Evolutionary conservation across 129 eudicot genomes (phyloP).

Genomic region (Flaveria brownii): DNA sequence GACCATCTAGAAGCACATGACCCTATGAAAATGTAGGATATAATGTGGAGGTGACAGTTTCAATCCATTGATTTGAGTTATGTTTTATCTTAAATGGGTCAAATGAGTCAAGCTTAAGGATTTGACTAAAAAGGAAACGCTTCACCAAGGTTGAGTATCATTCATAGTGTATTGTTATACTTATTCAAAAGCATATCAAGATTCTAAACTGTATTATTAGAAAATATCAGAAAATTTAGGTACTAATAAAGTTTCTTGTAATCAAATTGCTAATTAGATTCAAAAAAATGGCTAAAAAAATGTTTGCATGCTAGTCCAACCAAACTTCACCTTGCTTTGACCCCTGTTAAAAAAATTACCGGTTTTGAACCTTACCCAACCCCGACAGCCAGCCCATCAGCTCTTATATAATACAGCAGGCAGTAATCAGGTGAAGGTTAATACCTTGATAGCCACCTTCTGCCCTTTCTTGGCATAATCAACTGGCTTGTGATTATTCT

Average conservation of each 20-base stretch:
- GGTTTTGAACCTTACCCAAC: background rate
- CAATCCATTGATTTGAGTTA: background rate
- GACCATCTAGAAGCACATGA: background rate
- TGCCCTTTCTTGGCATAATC: conserved; percentile 81
- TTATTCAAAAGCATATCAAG: background rate
- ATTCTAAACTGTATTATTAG: background rate
- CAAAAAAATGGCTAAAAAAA: background rate
- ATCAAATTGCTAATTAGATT: background rate
- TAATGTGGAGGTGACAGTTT: background rate
- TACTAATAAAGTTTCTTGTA: background rate
- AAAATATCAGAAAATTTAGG: background rate
- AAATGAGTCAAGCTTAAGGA: background rate
- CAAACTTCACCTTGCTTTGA: background rate
- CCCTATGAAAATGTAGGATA: background rate
- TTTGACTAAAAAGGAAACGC: background rate
- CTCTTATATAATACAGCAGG: background rate
- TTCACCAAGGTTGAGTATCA: background rate
- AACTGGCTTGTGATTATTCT: conserved; percentile 77
- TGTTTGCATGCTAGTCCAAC: background rate
- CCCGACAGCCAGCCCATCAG: background rate
- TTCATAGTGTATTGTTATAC: background rate
- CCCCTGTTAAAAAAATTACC: background rate
- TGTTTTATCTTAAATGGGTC: background rate
- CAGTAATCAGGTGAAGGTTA: background rate
- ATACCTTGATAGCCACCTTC: conserved; percentile 85